phyloP scores from a whole-genome alignment of 2,329 filamentous ascomycete species.

The Trichoderma gracile region DNA sequence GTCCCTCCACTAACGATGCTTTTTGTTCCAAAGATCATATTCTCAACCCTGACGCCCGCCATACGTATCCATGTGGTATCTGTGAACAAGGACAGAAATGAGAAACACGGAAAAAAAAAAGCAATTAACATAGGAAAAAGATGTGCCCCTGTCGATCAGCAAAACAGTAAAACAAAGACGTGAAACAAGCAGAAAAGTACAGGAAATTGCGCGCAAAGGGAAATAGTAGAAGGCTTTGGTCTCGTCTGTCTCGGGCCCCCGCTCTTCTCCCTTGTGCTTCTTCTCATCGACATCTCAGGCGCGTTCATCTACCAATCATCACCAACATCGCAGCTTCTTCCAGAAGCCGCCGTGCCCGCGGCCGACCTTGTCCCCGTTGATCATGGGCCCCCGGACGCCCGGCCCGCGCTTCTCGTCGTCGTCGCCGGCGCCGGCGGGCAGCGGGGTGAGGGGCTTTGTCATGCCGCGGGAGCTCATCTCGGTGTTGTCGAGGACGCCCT shows the following conservation, averaged over 20 bases:
- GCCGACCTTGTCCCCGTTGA: slow-evolving; percentile 48
- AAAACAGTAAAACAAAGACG: background rate
- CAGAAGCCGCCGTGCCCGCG: slow-evolving; percentile 52
- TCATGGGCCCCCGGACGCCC: slow-evolving; percentile 47
- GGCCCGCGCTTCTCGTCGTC: slow-evolving; percentile 50
- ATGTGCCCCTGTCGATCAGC: no score
- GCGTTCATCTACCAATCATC: slow-evolving; percentile 21
- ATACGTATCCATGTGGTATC: slow-evolving; percentile 28
- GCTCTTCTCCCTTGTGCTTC: background rate
- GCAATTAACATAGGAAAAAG: no score
- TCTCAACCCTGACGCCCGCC: slow-evolving; percentile 20
- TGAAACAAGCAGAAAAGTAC: background rate
- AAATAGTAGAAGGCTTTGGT: background rate
- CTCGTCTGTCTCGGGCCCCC: background rate
- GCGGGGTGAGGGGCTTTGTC: slow-evolving; percentile 59
- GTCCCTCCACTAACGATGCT: slow-evolving; percentile 8
- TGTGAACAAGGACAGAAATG: slow-evolving; percentile 18
- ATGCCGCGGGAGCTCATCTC: slow-evolving; percentile 53
- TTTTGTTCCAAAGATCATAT: slow-evolving; percentile 15
- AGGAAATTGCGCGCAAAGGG: background rate
- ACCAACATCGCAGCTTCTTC: slow-evolving; percentile 60
- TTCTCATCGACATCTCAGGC: background rate
- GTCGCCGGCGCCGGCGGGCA: slow-evolving; percentile 42
- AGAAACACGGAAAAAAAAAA: background rate
- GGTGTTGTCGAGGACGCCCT: slow-evolving; percentile 46